Base-by-base conservation (phyloP, 805 yeast genomes). In the Sugiyamaella smithiae region DNA sequence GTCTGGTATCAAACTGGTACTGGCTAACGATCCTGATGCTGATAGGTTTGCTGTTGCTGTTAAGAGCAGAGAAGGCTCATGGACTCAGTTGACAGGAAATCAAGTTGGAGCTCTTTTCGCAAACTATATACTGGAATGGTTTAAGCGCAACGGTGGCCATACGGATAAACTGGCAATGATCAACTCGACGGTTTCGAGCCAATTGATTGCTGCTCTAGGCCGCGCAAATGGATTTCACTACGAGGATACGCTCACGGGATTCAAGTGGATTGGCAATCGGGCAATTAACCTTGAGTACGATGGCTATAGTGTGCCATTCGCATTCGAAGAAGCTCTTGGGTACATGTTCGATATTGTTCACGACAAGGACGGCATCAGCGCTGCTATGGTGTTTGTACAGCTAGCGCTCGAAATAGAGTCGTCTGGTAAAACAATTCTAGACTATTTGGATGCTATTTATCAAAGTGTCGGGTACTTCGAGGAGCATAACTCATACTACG, bases 21-120 rank as follows among this genome's bases (percentile, higher is more conserved):
- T 91, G 1, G 96, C 97, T 1, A 91, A 85, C 65, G 99, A 91
- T 62, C 99, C 99, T 0, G 99, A 91, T 67, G 99, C 98, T 0
- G 99, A 91, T 65, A 73, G 99, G 51, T 91, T 91, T 61, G 83
- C 93, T 5, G 85, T 79, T 7, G 96, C 96, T 0, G 76, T 85
- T 16, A 80, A 77, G 55, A 46, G 38, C n/a, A 48, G 54, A 2
- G 57, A 53, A 2, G 73, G 72, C 11, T 50, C 59, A 12, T 90
- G 96, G 95, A 69, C 66, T 48, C 97, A 90, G 65, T 68, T 91
- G 45, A 83, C 90, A 0, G 99, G 99, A 2, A 90, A 91, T 65
- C 96, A 91, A 63, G 75, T 91, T 43, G 99, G 98, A 0, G 78
- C 79, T 52, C 66, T 93, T 45, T 88, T 93, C 69, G 96, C 96